Conservation (phyloP, 2,329 filamentous ascomycete species). For the Hypoxylon sp. region DNA sequence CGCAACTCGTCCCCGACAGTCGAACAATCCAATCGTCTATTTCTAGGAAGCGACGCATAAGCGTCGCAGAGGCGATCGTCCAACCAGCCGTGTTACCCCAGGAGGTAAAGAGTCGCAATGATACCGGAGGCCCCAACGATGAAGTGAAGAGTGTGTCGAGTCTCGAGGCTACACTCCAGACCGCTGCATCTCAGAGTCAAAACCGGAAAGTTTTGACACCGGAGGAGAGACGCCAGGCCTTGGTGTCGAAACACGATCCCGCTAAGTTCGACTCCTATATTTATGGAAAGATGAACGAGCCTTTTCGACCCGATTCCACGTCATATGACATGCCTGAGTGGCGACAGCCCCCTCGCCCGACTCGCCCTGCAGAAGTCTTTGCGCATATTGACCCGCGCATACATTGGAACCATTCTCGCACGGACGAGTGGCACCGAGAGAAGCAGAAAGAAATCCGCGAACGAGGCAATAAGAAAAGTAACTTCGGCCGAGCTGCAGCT, state of each 20-base stretch:
- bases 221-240: slow-evolving; percentile 30
- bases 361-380: slow-evolving; percentile 49
- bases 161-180: too few species aligned
- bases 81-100: too few species aligned
- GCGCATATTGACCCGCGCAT: slow-evolving; percentile 60
- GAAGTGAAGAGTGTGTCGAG: too few species aligned
- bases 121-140: too few species aligned
- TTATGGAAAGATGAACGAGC: slow-evolving; percentile 48
- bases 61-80: too few species aligned
- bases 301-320: slow-evolving; percentile 40
- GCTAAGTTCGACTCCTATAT: slow-evolving; percentile 50
- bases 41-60: too few species aligned
- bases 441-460: slow-evolving; percentile 61
- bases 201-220: too few species aligned
- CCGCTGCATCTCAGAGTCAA: too few species aligned
- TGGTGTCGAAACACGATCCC: slow-evolving; percentile 40
- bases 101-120: too few species aligned
- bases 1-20: too few species aligned
- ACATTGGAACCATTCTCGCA: slow-evolving; percentile 55
- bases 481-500: slow-evolving; percentile 56
- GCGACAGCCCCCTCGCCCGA: slow-evolving; percentile 27
- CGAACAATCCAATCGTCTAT: too few species aligned
- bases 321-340: slow-evolving; percentile 34
- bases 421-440: slow-evolving; percentile 55
- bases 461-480: slow-evolving; percentile 59